Evolutionary conservation across 2,329 filamentous ascomycete species (phyloP).

Genomic region (Zopfia rhizophila): DNA sequence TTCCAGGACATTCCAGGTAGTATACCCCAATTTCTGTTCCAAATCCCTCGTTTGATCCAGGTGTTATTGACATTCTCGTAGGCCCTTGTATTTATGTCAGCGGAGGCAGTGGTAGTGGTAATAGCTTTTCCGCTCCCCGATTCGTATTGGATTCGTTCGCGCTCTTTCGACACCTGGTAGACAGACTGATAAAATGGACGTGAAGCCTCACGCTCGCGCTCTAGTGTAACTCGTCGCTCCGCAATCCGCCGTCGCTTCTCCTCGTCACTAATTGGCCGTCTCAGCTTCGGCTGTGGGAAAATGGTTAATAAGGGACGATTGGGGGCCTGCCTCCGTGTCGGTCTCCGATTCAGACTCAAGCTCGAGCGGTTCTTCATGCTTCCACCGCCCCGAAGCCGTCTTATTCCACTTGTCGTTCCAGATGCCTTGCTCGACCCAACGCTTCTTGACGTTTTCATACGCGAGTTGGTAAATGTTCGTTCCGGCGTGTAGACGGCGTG

Average conservation of each 20-base stretch:
- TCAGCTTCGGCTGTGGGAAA: too few relatives aligned
- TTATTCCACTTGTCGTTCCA: slow-evolving; percentile 5
- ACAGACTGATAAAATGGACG: slow-evolving; percentile 13
- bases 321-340: too few relatives aligned
- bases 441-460: slow-evolving; percentile 1
- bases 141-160: slow-evolving; percentile 30
- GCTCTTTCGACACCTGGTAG: slow-evolving; percentile 11
- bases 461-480: slow-evolving; percentile 1
- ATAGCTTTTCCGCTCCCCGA: slow-evolving; percentile 29
- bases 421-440: slow-evolving; percentile 4
- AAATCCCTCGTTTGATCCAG: slow-evolving; percentile 41
- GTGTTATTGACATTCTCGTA: slow-evolving; percentile 42
- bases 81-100: slow-evolving; percentile 39
- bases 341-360: slow-evolving; percentile 6
- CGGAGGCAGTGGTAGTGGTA: slow-evolving; percentile 7
- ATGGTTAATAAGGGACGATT: too few relatives aligned
- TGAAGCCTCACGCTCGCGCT: slow-evolving; percentile 9
- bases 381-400: not conserved
- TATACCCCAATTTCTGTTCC: slow-evolving; percentile 40
- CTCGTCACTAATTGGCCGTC: too few relatives aligned
- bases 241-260: slow-evolving; percentile 6
- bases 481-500: not conserved
- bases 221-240: slow-evolving; percentile 7
- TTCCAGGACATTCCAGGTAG: slow-evolving; percentile 46
- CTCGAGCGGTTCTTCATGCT: slow-evolving; percentile 5